Base-by-base conservation (phyloP, 2,329 filamentous ascomycete species). In the Nemania sp. region DNA sequence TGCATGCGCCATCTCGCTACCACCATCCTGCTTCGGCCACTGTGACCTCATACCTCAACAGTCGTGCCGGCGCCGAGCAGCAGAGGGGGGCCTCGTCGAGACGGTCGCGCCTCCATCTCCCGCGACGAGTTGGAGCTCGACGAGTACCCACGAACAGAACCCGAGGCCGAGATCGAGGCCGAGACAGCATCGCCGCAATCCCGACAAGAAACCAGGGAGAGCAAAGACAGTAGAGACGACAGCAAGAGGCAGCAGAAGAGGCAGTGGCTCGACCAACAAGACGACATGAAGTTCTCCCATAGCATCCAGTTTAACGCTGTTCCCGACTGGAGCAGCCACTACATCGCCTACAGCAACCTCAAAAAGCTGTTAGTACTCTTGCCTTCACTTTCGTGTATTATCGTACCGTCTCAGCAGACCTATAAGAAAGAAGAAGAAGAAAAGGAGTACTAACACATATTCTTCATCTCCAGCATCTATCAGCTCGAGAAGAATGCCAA, bases 241-340 rank as follows among this genome's bases (percentile, higher is more conserved):
- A n/a, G 28, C 17, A 86, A 82, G 72, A 75, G 79, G 67, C 73
- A 74, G 62, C 77, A 80, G 71, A 91, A 91, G 78, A 81, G 84
- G 71, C 77, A 78, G 68, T 82, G 83, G 80, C 85, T 92, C 66
- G 83, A 89, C 65, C 79, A 86, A 64, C 82, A 80, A 62, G 86
- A 89, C 84, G 90, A 91, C 70, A 99, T 99, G 94, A 97, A 97
- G 86, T 99, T 99, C 80, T 97, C 93, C 15, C 94, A 99, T 73
- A 97, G 93, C 75, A 88, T 99, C 66, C 94, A 99, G 79, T 99
- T 99, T 77, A 99, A 99, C 78, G 92, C 94, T 60, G 94, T 99
- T 65, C 94, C 94, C n/a, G 94, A 99, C 75, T 99, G 94, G 94
- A 97, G 91, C 78, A 92, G 87, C 67, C 86, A 97, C 74, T 99